Evolutionary conservation across 257 asterid genomes (phyloP), one percentile per base, ranked within the genome.

Genomic region (Solanum ahanhuiri): DNA sequence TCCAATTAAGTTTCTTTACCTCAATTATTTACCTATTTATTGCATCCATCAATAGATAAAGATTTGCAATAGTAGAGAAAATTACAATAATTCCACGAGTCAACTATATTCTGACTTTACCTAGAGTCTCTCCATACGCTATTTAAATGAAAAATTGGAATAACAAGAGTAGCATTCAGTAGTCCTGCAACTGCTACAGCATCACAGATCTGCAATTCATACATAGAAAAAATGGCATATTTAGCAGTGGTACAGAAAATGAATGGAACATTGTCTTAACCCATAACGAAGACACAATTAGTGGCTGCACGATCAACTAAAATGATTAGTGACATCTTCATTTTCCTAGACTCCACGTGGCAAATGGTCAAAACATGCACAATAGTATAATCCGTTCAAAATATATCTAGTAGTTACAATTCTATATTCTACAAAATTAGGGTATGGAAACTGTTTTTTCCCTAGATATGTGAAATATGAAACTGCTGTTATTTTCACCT

Each of bases 81-180:
- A 48, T 45, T 25, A 70, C 31, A 45, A 39, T 33, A 71, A 85
- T 70, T 33, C 66, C 64, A n/a, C 10, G 18, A 25, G 31, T 33
- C 58, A n/a, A 85, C 60, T 39, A 70, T 48, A 81, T 79, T 73
- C 82, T 86, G 79, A 48, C 64, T 81, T 89, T 90, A 96, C 99
- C 99, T 96, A 86, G 98, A 95, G 91, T 97, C 99, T 87, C 91
- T 92, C 99, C 99, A 97, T 85, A 97, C 99, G 70, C 99, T 97
- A 86, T 95, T 97, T 82, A 97, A 90, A 91, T 97, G 99, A 91
- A 97, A 97, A 85, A 97, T 97, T 76, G 99, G 99, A 88, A 97
- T 94, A 86, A 97, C 96, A 86, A 97, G 99, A 73, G 99, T 95
- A 71, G 99, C 98, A 91, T 97, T 95, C 90, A 97, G 95, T 92